phyloP scores from a whole-genome alignment of 495 filamentous ascomycete species.

The Choiromyces venosus region DNA sequence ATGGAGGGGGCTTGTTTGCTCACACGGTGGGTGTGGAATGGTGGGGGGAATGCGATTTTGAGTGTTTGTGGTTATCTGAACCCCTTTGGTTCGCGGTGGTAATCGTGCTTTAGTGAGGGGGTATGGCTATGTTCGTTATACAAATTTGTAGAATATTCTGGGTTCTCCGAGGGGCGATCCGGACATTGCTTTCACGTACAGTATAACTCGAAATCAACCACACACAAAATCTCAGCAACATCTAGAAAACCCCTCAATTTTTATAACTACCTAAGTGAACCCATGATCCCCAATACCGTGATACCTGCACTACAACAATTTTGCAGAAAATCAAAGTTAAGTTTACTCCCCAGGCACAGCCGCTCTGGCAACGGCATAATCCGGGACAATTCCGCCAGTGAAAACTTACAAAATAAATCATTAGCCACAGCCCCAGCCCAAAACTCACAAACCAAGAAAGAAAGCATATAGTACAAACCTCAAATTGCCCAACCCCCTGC shows the following conservation, averaged over 20 bases:
- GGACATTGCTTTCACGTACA: background rate
- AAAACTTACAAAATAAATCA: slow-evolving; percentile 33
- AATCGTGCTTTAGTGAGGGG: background rate
- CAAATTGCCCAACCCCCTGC: slow-evolving; percentile 49
- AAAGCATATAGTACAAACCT: slow-evolving; percentile 22
- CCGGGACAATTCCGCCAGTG: slow-evolving; percentile 37
- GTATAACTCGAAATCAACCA: background rate
- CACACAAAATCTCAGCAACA: background rate
- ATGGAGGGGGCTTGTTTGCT: too few relatives aligned
- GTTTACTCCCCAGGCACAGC: slow-evolving; percentile 30
- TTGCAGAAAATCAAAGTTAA: background rate
- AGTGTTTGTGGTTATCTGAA: too few relatives aligned
- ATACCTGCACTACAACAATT: background rate
- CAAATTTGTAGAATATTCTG: background rate
- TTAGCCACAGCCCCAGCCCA: background rate
- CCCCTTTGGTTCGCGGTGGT: too few relatives aligned
- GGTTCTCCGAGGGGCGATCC: background rate
- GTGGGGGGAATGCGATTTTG: too few relatives aligned
- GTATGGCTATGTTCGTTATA: background rate
- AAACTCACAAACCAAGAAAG: too few relatives aligned
- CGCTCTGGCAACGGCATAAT: slow-evolving; percentile 30
- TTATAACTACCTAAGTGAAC: background rate
- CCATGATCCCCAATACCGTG: background rate
- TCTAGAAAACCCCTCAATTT: background rate
- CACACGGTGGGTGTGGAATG: too few relatives aligned